A percentile compares a stretch with the other conserved stretches of the same genome.
These are phyloP conservation scores for Paspalum vaginatum DNA, from an alignment of 176 grass and related monocot genomes.

Conservation along the genomic window DNA sequence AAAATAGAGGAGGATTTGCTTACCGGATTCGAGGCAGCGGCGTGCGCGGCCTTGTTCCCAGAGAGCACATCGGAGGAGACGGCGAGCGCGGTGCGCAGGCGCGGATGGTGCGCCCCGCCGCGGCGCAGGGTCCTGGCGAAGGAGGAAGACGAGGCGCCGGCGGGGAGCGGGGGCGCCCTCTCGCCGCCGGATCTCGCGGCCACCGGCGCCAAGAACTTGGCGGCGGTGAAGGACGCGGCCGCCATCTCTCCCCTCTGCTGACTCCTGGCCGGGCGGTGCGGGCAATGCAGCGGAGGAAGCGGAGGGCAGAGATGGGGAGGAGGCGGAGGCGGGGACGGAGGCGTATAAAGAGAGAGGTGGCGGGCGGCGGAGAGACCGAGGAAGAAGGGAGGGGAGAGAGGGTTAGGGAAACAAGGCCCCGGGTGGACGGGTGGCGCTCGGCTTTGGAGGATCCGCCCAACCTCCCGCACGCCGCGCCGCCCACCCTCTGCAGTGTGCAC, in stretches of 20 bases:
- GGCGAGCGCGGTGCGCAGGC: conserved; percentile 51
- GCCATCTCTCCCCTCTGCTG: conserved; percentile 19
- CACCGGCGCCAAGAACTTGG: conserved; percentile 63
- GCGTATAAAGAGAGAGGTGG: conserved; percentile 47
- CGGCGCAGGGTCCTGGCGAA: conserved; percentile 3
- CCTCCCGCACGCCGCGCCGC: background rate
- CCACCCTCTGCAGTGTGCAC: background rate
- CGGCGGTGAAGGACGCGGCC: conserved; percentile 75
- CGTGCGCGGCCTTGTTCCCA: conserved; percentile 42
- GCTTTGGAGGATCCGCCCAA: conserved; percentile 37
- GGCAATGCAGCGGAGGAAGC: background rate
- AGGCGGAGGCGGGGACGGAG: conserved; percentile 14
- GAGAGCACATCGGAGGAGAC: conserved; percentile 72
- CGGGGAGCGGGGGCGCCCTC: conserved; percentile 18
- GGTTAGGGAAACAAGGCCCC: conserved; percentile 28
- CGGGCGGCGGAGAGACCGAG: conserved; percentile 57
- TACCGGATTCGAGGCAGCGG: conserved; percentile 47
- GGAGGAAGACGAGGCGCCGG: background rate
- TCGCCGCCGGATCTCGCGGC: conserved; percentile 64
- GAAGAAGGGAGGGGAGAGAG: background rate
- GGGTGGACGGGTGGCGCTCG: background rate
- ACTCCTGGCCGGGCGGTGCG: background rate
- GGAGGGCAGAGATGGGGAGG: background rate
- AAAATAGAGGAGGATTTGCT: background rate
- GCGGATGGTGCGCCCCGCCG: conserved; percentile 11